Base-by-base conservation (phyloP, 768 basidiomycete species). In the Pleurotus tuber-regium region DNA sequence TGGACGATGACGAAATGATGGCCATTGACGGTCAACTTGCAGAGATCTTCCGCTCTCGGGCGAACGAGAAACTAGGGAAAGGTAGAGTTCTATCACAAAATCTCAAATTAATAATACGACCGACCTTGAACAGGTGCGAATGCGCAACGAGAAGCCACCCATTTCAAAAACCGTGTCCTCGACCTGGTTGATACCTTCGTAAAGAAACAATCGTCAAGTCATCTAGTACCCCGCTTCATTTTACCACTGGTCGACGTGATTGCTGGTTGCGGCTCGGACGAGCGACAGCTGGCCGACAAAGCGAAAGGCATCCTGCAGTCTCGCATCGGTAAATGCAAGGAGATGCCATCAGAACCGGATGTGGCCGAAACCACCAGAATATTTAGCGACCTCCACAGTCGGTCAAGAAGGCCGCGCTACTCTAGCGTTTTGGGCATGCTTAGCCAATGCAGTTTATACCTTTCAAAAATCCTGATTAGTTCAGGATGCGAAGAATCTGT, bases 1-100 rank as follows among this genome's bases (percentile, higher is more conserved):
- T 96, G 86, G 89, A 97, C 63, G 96, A 99, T 63, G 95, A 98
- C 21, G 92, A 97, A 70, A 99, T 99, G 96, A 85, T 98, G 77
- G 89, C 88, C 28, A 82, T 98, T 23, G 96, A 99, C 62, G 89
- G 90, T 43, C 88, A 96, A 63, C 82, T 99, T 5, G 92, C 90
- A 3, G 82, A 86, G 46, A 85, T 93, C 25, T 96, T 99, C 79
- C 79, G 80, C 53, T 75, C 84, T 25, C 81, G 83, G 54, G 71
- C 78, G 19, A 74, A 75, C 51, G 83, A 79, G 49, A 80, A 76
- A 64, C 84, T 82, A 30, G 78, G 75, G 48, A 90, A 87, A 75
- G 82, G 91, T 89, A 36, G n/a, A 8, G 25, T 24, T 21, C 14
- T 1, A 28, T 21, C 24, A 28, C 26, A 26, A 25, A 14, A 30